phyloP scores from a whole-genome alignment of 2,329 filamentous ascomycete species.

The Ophiostoma quercus region DNA sequence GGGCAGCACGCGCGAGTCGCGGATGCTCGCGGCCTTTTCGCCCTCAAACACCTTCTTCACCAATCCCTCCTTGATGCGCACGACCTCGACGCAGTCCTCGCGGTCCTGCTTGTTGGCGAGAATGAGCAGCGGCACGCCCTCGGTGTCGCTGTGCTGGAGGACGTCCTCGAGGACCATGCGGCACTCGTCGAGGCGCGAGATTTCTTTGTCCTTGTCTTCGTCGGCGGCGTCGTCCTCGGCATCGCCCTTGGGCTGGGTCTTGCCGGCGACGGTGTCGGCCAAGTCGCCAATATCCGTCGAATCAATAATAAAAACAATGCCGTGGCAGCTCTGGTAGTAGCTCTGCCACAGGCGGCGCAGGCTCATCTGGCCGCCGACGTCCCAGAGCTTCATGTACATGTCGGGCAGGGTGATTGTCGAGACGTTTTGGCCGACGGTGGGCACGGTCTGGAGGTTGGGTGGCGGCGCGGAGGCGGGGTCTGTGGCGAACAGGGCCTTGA shows the following conservation, averaged over 20 bases:
- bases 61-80: constrained; percentile 92
- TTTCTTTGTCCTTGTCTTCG: constrained; percentile 32
- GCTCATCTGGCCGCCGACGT: constrained; percentile 87
- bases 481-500: constrained; percentile 78
- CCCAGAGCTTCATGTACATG: constrained; percentile 98
- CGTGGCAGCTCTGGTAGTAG: constrained; percentile 91
- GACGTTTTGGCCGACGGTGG: constrained; percentile 95
- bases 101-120: constrained; percentile 97
- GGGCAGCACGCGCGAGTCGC: constrained; percentile 86
- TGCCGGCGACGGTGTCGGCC: constrained; percentile 8
- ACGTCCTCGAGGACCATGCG: constrained; percentile 84
- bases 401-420: constrained; percentile 84
- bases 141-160: constrained; percentile 77
- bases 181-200: constrained; percentile 76
- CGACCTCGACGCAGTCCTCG: constrained; percentile 95
- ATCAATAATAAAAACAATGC: constrained; percentile 97
- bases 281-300: constrained; percentile 87
- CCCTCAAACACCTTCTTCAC: constrained; percentile 95
- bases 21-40: constrained; percentile 76
- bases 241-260: background rate
- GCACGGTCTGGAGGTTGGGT: constrained; percentile 78
- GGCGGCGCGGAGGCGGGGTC: constrained; percentile 42
- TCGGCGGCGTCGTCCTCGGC: background rate
- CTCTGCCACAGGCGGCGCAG: constrained; percentile 90
- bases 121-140: constrained; percentile 85